A percentile compares a stretch with the other conserved stretches of the same genome.
phyloP scores from a whole-genome alignment of 495 filamentous ascomycete genomes.

The Trichoderma erinaceum region DNA sequence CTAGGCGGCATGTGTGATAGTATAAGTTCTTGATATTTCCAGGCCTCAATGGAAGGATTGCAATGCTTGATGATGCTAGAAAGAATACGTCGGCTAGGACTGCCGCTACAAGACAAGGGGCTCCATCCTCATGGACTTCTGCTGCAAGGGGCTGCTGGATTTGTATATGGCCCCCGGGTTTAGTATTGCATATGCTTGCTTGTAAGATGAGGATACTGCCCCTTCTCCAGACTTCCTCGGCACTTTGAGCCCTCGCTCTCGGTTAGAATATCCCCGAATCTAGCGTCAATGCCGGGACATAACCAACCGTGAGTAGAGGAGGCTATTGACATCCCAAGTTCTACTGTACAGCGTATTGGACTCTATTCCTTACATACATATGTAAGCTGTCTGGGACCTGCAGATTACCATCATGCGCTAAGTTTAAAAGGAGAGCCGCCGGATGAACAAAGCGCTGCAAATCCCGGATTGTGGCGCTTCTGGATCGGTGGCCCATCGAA shows the following conservation, averaged over 20 bases:
- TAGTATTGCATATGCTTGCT: background rate
- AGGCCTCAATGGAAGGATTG: background rate
- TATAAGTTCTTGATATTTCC: background rate
- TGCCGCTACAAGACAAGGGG: background rate
- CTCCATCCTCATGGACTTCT: too few relatives aligned
- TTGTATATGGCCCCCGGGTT: too few relatives aligned
- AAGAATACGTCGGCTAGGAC: background rate
- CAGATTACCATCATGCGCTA: background rate
- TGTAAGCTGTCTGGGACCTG: background rate
- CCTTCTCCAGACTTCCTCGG: slow-evolving; percentile 3
- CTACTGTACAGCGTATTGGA: too few relatives aligned
- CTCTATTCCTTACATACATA: background rate
- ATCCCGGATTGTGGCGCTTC: background rate
- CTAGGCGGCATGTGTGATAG: background rate
- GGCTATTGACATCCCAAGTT: too few relatives aligned
- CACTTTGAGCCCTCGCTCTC: background rate
- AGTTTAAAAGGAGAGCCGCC: background rate
- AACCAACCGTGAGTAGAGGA: background rate
- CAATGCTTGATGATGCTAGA: background rate
- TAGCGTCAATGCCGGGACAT: background rate
- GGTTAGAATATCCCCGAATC: background rate
- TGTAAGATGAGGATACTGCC: background rate
- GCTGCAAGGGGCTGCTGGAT: too few relatives aligned
- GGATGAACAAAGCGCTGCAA: background rate
- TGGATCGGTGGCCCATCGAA: background rate